Conservation (phyloP, 805 yeast genomes). For the Ogataea trehalophila region DNA sequence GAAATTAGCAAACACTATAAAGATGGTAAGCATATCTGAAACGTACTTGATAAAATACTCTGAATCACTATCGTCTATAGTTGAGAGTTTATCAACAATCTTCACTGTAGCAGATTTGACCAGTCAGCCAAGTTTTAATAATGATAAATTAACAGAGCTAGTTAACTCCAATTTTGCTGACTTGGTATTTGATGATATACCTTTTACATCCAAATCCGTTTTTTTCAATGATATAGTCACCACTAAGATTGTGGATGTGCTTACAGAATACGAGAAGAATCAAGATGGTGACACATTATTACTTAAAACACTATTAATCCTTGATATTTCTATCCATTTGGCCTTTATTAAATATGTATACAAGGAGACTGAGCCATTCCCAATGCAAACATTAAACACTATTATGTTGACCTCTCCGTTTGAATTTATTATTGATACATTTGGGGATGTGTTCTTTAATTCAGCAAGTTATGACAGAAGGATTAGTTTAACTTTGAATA, state of each 20-base stretch:
- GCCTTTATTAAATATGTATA: constrained; percentile 8
- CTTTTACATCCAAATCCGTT: constrained; percentile 3
- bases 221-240: constrained; percentile 15
- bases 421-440: constrained; percentile 17
- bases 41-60: constrained; percentile 3
- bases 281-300: constrained; percentile 3
- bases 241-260: background rate
- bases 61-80: background rate
- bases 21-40: no score
- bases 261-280: background rate
- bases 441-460: constrained; percentile 19
- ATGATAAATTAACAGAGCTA: background rate
- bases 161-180: constrained; percentile 4
- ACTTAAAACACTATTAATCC: constrained; percentile 8
- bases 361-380: constrained; percentile 10
- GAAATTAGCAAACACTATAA: no score
- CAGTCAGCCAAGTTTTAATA: constrained; percentile 1
- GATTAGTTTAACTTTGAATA: constrained; percentile 19
- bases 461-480: constrained; percentile 10
- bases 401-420: constrained; percentile 18
- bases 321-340: constrained; percentile 21
- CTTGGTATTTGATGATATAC: constrained; percentile 7
- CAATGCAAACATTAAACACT: constrained; percentile 26
- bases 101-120: background rate
- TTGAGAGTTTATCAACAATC: constrained; percentile 1